Evolutionary conservation across 164 flowering plant species (phyloP).

Genomic region (Protea cynaroides): DNA sequence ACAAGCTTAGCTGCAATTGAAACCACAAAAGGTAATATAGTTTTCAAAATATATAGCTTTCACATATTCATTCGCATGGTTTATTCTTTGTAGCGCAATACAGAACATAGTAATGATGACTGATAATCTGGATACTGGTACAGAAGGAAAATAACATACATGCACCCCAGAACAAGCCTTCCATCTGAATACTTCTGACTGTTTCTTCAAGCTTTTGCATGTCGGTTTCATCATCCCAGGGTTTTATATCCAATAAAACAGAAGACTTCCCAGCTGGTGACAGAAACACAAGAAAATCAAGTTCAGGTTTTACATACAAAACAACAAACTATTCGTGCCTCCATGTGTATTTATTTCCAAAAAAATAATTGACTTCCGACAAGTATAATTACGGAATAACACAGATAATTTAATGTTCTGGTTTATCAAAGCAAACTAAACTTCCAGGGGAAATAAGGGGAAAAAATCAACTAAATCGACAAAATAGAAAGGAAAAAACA

Average conservation of each 20-base stretch:
- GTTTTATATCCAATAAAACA: constrained; percentile 76
- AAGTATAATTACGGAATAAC: not conserved
- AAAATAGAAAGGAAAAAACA: no score
- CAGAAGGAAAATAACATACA: constrained; percentile 30
- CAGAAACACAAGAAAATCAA: not conserved
- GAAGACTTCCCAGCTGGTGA: constrained; percentile 90
- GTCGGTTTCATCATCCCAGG: constrained; percentile 96
- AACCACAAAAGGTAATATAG: not conserved
- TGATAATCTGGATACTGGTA: no score
- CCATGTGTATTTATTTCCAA: no score
- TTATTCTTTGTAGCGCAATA: no score
- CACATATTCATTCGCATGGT: no score
- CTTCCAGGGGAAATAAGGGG: no score
- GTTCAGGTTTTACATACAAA: not conserved
- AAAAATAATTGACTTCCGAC: not conserved
- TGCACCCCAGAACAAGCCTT: constrained; percentile 54
- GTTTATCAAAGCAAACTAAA: no score
- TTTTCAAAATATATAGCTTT: not conserved
- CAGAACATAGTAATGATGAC: no score
- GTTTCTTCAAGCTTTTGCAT: constrained; percentile 84
- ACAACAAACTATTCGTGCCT: no score
- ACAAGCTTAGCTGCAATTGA: constrained; percentile 46
- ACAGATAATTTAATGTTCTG: not conserved
- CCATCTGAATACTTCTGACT: constrained; percentile 61
- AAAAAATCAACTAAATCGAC: no score